Evolutionary conservation across 2,329 filamentous ascomycete species (phyloP).

Genomic region (Juglanconis oblonga): DNA sequence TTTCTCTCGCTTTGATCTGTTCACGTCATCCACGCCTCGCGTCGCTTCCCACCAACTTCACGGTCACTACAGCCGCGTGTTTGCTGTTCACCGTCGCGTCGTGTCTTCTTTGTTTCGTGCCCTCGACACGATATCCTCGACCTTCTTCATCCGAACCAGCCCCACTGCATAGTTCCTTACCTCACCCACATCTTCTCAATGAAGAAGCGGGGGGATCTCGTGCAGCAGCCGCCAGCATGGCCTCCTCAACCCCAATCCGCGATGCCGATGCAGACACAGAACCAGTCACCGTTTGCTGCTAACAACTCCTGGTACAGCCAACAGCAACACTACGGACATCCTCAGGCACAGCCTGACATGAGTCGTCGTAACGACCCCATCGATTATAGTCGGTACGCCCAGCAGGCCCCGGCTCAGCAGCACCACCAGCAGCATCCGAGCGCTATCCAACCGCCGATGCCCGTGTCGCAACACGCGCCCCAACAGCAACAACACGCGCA

Average conservation of each 20-base stretch:
- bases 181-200: slow-evolving; percentile 17
- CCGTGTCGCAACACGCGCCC: slow-evolving; percentile 15
- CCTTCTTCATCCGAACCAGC: neutral
- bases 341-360: slow-evolving; percentile 14
- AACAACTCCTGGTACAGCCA: slow-evolving; percentile 36
- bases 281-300: slow-evolving; percentile 33
- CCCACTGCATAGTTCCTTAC: neutral
- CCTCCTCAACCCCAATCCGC: slow-evolving; percentile 26
- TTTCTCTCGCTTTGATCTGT: neutral
- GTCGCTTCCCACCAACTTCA: slow-evolving; percentile 4
- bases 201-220: slow-evolving; percentile 23
- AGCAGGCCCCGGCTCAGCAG: slow-evolving; percentile 21
- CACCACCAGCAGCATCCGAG: slow-evolving; percentile 22
- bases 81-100: slow-evolving; percentile 1
- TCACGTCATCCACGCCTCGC: slow-evolving; percentile 18
- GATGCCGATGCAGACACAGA: slow-evolving; percentile 26
- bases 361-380: slow-evolving; percentile 26
- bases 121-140: slow-evolving; percentile 9
- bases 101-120: slow-evolving; percentile 5
- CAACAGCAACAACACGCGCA: slow-evolving; percentile 19
- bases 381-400: slow-evolving; percentile 19
- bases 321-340: slow-evolving; percentile 45
- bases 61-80: neutral
- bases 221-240: slow-evolving; percentile 26
- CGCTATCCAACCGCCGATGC: slow-evolving; percentile 19